Evolutionary conservation across 1,284 basidiomycete genomes (phyloP), one percentile per base, ranked within the genome.

Genomic region (Phylloporus sp.): DNA sequence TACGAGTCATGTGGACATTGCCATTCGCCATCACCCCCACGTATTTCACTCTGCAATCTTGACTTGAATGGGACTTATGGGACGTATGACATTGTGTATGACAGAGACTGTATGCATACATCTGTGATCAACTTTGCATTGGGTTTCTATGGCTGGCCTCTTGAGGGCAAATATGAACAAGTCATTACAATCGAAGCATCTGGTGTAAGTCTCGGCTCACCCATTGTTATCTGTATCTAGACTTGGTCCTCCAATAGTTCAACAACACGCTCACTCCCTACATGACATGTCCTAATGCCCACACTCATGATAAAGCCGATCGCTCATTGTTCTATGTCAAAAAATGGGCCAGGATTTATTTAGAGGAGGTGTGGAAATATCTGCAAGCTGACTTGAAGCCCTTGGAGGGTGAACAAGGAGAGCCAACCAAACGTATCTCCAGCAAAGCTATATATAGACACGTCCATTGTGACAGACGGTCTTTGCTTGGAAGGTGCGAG

Each of bases 101-200:
- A 68, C 87, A 75, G 90, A 72, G 87, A 94, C 74, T 90, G 93
- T 32, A 95, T 95, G 92, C 83, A 92, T 31, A 82, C 89, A 34
- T 94, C 93, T 10, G 92, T 92, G 0, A 75, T 91, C 66, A 95
- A 95, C 75, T 95, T 95, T 71, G 93, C 92, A 4, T 81, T 93
- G 49, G 94, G 93, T 1, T 94, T 96, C 82, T 96, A 95, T 72
- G 93, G 93, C 1, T 90, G 90, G 67, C 93, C 94, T 17, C 80
- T 88, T 44, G 86, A 92, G 18, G 85, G 85, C 22, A 88, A 94
- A 74, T 95, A 94, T 71, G 84, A 92, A 58, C 88, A 93, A 73
- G 88, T 90, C 66, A 90, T 94, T 64, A 94, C 88, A 32, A 90
- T 94, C 54, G 93, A 95, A 76, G 84, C 80, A 1, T 26, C 76